Evolutionary conservation across 495 filamentous ascomycete species (phyloP).

Genomic region (Penicillium fimorum): DNA sequence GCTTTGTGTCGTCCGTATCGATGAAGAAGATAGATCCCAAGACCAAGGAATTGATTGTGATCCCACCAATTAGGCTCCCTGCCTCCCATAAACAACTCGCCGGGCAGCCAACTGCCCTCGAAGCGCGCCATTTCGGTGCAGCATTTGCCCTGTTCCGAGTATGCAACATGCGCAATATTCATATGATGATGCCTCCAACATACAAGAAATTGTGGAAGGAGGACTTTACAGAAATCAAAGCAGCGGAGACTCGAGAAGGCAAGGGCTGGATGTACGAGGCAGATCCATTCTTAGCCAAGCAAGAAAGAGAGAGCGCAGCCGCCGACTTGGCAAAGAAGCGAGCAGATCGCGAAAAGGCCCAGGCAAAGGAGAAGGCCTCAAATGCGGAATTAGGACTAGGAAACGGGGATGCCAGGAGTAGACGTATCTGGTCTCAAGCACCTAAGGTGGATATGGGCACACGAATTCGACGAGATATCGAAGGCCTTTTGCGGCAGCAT

Average conservation of each 20-base stretch:
- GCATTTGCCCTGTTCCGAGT: constrained; percentile 88
- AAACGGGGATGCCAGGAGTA: constrained; percentile 33
- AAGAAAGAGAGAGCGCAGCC: constrained; percentile 74
- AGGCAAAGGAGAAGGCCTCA: constrained; percentile 61
- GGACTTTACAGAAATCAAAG: constrained; percentile 75
- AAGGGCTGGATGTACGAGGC: constrained; percentile 92
- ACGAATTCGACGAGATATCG: constrained; percentile 71
- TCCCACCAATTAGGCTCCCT: constrained; percentile 82
- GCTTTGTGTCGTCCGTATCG: constrained; percentile 75
- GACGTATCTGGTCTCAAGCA: constrained; percentile 75
- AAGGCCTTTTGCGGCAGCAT: constrained; percentile 70
- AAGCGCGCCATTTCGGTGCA: constrained; percentile 90
- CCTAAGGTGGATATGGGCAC: constrained; percentile 92
- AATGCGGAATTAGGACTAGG: constrained; percentile 42
- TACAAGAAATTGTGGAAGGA: constrained; percentile 86
- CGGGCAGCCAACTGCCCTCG: constrained; percentile 69
- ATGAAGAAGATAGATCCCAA: constrained; percentile 78
- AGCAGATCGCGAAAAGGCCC: constrained; percentile 57
- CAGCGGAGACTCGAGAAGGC: constrained; percentile 69
- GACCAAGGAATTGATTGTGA: constrained; percentile 67
- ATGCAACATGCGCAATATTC: constrained; percentile 88
- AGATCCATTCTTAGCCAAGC: constrained; percentile 80
- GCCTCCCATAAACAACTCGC: constrained; percentile 66
- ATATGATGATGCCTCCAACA: constrained; percentile 89
- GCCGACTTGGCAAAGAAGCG: constrained; percentile 69